Conservation (phyloP, 2,329 filamentous ascomycete genomes). For the Trichophyton rubrum region DNA sequence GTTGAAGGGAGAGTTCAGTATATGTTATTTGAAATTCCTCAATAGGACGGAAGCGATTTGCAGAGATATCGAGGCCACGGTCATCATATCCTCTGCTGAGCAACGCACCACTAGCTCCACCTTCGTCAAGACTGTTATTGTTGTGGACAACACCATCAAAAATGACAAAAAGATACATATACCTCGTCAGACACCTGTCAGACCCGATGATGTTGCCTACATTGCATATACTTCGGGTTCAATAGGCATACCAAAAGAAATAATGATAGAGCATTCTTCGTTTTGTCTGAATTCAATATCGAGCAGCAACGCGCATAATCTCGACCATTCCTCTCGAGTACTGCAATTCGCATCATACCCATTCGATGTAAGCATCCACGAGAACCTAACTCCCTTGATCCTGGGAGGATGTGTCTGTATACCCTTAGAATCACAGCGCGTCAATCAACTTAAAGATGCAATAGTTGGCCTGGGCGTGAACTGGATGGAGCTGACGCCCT, state of each 20-base stretch:
- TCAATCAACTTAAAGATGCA: conserved; percentile 28
- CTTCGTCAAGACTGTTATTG: not conserved
- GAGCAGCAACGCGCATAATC: conserved; percentile 35
- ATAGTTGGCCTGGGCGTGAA: conserved; percentile 31
- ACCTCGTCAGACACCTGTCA: not conserved
- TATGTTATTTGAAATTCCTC: too few species aligned
- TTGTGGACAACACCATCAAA: not conserved
- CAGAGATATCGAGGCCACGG: not conserved
- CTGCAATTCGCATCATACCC: conserved; percentile 34
- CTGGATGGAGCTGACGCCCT: conserved; percentile 40
- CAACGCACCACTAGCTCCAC: not conserved
- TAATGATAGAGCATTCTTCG: conserved; percentile 45
- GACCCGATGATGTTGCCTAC: not conserved
- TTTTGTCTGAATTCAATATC: conserved; percentile 39
- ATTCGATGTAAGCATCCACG: conserved; percentile 33
- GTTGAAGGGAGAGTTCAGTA: not conserved
- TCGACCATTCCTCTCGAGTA: conserved; percentile 29
- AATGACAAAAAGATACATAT: not conserved
- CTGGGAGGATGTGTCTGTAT: conserved; percentile 37
- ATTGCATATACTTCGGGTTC: conserved; percentile 43
- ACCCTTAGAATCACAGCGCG: conserved; percentile 30
- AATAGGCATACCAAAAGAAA: conserved; percentile 41
- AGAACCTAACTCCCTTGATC: conserved; percentile 22
- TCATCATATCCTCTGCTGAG: not conserved
- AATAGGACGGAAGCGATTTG: not conserved